Base-by-base conservation (phyloP, 805 yeast species). In the Candida boidinii region DNA sequence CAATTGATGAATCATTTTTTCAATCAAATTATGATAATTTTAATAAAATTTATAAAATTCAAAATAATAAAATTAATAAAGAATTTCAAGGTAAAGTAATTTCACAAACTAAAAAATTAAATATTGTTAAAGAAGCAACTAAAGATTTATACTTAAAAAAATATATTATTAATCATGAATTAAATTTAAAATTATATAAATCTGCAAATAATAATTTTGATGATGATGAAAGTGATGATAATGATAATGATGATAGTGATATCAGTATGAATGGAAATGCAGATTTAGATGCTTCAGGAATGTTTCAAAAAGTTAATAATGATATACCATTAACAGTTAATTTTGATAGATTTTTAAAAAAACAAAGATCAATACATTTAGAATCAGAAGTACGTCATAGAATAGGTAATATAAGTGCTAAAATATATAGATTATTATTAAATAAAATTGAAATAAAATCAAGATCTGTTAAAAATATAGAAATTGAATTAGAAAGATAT, bases 371-470 rank as follows among this genome's bases (percentile, higher is more conserved):
- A 9, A 53, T 61, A 28, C 81, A 81, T 43, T 63, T 92, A 12
- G 72, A 64, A 1, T 71, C 72, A 22, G 66, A 81, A 31, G 81
- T 79, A 11, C 63, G 67, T 20, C 78, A 80, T 29, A 67, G 85
- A 34, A 56, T 87, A 21, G 97, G 97, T 3, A 56, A 66, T 6
- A 54, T 81, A 2, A 66, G 94, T 0, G 66, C 92, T 0, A 55
- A 64, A 28, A 66, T 92, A 9, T 90, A 83, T 50, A 63, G 64
- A 29, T 53, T 65, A 9, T 74, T 78, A 4, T 66, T 92, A 36
- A 43, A 55, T 13, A 49, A 68, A 25, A 62, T 82, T 14, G 96
- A 86, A 51, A 65, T 60, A 41, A 60, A 59, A 30, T 69, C 79
- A 5, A 71, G 73, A 7, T 54, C 54, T 14, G 39, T 41, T 12